Conservation (phyloP, 164 flowering plant genomes). For the Paratinospora sagittata region DNA sequence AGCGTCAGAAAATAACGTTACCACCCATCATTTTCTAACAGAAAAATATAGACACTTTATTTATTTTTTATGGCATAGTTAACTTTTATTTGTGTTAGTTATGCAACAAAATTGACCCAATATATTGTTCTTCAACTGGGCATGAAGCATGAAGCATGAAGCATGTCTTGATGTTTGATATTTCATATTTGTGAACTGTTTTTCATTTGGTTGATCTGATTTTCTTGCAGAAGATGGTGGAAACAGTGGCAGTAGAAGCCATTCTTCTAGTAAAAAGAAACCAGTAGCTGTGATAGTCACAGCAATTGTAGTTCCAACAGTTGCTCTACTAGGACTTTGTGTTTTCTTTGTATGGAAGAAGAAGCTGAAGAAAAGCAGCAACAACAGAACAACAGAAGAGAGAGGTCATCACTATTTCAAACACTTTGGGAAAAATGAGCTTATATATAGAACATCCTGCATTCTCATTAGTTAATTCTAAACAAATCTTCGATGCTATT, state of each 20-base stretch:
- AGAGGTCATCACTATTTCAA: constrained; percentile 1
- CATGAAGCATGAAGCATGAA: too few relatives aligned
- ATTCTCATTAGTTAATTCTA: not conserved
- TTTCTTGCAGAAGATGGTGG: not conserved
- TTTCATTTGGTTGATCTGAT: not conserved
- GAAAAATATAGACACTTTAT: too few relatives aligned
- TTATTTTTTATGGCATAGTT: too few relatives aligned
- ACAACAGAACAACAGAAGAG: not conserved
- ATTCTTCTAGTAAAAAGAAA: constrained; percentile 3
- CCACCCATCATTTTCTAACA: too few relatives aligned
- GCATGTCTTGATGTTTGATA: too few relatives aligned
- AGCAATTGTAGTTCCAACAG: not conserved
- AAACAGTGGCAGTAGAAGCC: too few relatives aligned
- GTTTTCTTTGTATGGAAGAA: constrained; percentile 4
- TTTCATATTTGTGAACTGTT: too few relatives aligned
- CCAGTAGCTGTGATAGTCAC: not conserved
- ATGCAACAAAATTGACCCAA: too few relatives aligned
- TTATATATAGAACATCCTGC: not conserved
- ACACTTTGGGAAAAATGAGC: not conserved
- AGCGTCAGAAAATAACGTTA: too few relatives aligned
- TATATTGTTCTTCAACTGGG: too few relatives aligned
- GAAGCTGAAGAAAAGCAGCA: not conserved
- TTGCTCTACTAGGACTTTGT: constrained; percentile 1
- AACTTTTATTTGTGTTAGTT: too few relatives aligned
- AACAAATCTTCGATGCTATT: not conserved